Evolutionary conservation across 257 asterid genomes (phyloP).

Genomic region (Lantana camara): DNA sequence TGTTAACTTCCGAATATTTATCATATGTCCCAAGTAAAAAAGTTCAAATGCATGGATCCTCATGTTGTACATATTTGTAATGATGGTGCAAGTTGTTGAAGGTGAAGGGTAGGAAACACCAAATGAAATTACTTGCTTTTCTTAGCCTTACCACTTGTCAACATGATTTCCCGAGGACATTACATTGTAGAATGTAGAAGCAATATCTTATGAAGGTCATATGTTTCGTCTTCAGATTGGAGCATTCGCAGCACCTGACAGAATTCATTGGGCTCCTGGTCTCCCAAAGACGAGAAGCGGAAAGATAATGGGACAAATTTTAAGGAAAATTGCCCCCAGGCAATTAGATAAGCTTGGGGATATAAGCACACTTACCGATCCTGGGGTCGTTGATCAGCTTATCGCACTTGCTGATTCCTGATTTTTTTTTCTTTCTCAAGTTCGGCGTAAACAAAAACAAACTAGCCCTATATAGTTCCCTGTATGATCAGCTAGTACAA

Average conservation of each 20-base stretch:
- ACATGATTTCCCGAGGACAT: background rate
- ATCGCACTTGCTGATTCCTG: slow-evolving; percentile 74
- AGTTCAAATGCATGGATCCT: slow-evolving; percentile 1
- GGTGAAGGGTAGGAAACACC: too few species aligned
- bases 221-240: slow-evolving; percentile 60
- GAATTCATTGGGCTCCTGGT: slow-evolving; percentile 97
- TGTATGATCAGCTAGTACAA: background rate
- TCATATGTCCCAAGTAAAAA: background rate
- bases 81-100: too few species aligned
- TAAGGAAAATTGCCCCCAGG: slow-evolving; percentile 92
- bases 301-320: slow-evolving; percentile 91
- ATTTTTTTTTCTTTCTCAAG: too few species aligned
- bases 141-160: too few species aligned
- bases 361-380: slow-evolving; percentile 93
- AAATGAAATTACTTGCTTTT: too few species aligned
- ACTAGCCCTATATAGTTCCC: too few species aligned
- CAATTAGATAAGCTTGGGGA: slow-evolving; percentile 95
- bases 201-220: slow-evolving; percentile 15
- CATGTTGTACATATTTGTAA: too few species aligned
- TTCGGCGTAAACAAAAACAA: too few species aligned
- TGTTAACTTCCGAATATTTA: background rate
- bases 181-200: background rate
- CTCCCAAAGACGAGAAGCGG: slow-evolving; percentile 99
- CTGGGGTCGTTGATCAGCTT: slow-evolving; percentile 90
- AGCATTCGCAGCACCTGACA: slow-evolving; percentile 96